Evolutionary conservation across 129 eudicot species (phyloP).

Genomic region (Logfia minima): DNA sequence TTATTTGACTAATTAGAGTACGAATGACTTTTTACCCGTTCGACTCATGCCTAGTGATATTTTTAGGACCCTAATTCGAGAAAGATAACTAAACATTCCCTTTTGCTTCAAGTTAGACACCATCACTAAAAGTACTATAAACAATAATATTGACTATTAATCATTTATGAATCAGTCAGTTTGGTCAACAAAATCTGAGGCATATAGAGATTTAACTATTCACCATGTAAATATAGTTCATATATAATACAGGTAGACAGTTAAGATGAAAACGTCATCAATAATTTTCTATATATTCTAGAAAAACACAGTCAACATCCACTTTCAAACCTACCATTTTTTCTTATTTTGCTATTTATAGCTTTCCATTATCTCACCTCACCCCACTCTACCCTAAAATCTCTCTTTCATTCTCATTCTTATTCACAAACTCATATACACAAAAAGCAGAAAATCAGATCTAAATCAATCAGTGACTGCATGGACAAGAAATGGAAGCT

Average conservation of each 20-base stretch:
- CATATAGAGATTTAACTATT: conserved; percentile 6
- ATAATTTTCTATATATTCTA: conserved; percentile 22
- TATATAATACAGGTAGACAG: conserved; percentile 34
- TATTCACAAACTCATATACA: background rate
- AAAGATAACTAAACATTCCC: background rate
- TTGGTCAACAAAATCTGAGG: background rate
- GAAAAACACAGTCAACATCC: conserved; percentile 36
- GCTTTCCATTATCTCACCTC: conserved; percentile 35
- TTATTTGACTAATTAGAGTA: too few species aligned
- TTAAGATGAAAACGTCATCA: conserved; percentile 49
- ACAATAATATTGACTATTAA: background rate
- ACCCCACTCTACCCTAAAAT: conserved; percentile 30
- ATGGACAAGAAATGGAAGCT: conserved; percentile 76
- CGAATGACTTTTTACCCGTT: background rate
- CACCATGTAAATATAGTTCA: conserved; percentile 2
- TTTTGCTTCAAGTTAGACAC: background rate
- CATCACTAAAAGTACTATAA: too few species aligned
- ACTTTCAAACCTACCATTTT: conserved; percentile 28
- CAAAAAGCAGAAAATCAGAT: conserved; percentile 20
- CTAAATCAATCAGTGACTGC: conserved; percentile 26
- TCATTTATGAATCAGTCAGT: background rate
- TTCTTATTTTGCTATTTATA: conserved; percentile 38
- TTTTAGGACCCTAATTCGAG: background rate
- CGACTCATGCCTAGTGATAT: background rate
- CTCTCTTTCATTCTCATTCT: conserved; percentile 17